Percentiles rank a stretch among this genome's conserved stretches.
Conservation (phyloP, 2,329 filamentous ascomycete genomes). For the Ophiostoma perfectum region DNA sequence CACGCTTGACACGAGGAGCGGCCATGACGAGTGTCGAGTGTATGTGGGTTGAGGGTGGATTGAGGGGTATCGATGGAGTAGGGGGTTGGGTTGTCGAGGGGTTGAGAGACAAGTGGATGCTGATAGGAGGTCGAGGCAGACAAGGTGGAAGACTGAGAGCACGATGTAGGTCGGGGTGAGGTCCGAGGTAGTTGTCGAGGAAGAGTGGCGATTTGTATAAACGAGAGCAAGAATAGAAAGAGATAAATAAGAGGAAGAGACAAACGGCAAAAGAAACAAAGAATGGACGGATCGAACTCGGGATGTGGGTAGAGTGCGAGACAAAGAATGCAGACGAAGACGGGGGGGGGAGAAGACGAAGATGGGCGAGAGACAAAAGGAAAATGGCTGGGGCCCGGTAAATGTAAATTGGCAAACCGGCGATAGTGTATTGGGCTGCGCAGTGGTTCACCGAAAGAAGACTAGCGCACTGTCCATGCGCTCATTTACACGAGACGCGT, state of each 20-base stretch:
- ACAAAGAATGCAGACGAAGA: constrained; percentile 6
- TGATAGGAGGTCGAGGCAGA: not conserved
- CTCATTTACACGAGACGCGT: constrained; percentile 17
- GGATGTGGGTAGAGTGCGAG: not conserved
- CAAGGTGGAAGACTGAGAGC: not conserved
- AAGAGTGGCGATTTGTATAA: constrained; percentile 8
- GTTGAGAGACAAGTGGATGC: not conserved
- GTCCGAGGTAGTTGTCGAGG: not conserved
- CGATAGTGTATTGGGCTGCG: not conserved
- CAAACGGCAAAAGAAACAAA: not conserved
- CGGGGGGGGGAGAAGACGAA: not conserved
- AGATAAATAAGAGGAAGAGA: constrained; percentile 2
- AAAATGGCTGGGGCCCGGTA: constrained; percentile 3
- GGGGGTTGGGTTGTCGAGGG: constrained; percentile 1
- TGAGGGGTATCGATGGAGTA: not conserved
- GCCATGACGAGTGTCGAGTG: constrained; percentile 23
- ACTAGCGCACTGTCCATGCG: not conserved
- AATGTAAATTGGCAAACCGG: not conserved
- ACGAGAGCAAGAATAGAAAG: not conserved
- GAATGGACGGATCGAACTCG: not conserved
- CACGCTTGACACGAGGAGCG: constrained; percentile 54
- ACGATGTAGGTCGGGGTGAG: not conserved
- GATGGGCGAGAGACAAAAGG: not conserved
- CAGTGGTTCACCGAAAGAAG: not conserved
- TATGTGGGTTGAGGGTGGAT: not conserved